Evolutionary conservation across 495 filamentous ascomycete species (phyloP).

Genomic region (Daldinia caldariorum): DNA sequence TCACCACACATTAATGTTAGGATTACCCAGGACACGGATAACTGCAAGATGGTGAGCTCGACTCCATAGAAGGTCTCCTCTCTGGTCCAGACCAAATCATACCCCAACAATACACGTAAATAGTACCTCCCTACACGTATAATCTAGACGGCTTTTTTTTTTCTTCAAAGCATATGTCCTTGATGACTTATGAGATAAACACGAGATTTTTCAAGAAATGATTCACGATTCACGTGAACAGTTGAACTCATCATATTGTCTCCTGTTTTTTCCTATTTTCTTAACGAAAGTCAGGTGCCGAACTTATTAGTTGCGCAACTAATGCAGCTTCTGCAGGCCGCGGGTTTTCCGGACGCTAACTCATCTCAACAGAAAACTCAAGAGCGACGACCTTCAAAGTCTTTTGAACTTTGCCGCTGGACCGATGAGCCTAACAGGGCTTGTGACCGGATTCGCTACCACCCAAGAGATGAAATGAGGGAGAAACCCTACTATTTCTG

Average conservation of each 20-base stretch:
- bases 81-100: background rate
- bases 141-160: background rate
- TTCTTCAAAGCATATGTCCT: background rate
- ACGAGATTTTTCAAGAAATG: background rate
- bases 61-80: background rate
- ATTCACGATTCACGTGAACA: background rate
- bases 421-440: constrained; percentile 18
- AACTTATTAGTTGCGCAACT: constrained; percentile 28
- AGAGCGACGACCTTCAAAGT: background rate
- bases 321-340: constrained; percentile 32
- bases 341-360: constrained; percentile 16
- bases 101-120: background rate
- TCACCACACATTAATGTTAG: constrained; percentile 49
- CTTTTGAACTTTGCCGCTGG: constrained; percentile 6
- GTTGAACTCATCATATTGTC: background rate
- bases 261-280: background rate
- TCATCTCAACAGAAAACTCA: constrained; percentile 10
- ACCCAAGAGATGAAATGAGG: background rate
- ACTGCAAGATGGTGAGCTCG: background rate
- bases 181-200: background rate
- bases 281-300: constrained; percentile 3
- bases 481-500: background rate
- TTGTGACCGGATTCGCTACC: background rate
- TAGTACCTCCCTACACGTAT: background rate
- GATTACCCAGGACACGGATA: background rate